phyloP scores from a whole-genome alignment of 2,329 filamentous ascomycete genomes.

The Diplodia intermedia region DNA sequence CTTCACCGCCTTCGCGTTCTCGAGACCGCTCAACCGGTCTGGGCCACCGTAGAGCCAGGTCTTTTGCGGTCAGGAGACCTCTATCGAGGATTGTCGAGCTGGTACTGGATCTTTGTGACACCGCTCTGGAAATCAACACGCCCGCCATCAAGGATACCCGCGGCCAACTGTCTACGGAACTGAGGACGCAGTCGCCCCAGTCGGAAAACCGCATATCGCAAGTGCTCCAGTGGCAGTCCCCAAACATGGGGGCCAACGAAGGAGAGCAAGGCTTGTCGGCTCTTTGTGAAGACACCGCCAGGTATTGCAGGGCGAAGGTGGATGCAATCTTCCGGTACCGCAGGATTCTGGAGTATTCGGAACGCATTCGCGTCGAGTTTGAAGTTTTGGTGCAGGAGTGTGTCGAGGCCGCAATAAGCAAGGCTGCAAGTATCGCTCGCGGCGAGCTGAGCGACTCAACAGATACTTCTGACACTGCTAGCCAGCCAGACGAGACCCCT shows the following conservation, averaged over 20 bases:
- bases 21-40: conserved; percentile 73
- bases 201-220: conserved; percentile 95
- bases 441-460: conserved; percentile 83
- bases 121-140: conserved; percentile 90
- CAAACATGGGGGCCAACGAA: conserved; percentile 83
- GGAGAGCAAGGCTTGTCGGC: conserved; percentile 89
- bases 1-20: conserved; percentile 69
- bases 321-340: conserved; percentile 92
- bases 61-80: conserved; percentile 89
- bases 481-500: conserved; percentile 35
- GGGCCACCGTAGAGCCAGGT: conserved; percentile 80
- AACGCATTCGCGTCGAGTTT: conserved; percentile 93
- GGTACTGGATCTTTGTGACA: conserved; percentile 93
- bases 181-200: conserved; percentile 92
- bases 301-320: conserved; percentile 83
- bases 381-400: conserved; percentile 93
- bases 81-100: conserved; percentile 93
- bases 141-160: conserved; percentile 88
- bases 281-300: conserved; percentile 89
- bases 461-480: conserved; percentile 37
- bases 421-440: conserved; percentile 85
- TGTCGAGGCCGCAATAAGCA: conserved; percentile 87
- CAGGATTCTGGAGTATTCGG: conserved; percentile 92
- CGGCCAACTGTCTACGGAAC: conserved; percentile 71
- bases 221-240: conserved; percentile 95